Evolutionary conservation across 306 rosid species (phyloP).

Genomic region (Quillaja saponaria): DNA sequence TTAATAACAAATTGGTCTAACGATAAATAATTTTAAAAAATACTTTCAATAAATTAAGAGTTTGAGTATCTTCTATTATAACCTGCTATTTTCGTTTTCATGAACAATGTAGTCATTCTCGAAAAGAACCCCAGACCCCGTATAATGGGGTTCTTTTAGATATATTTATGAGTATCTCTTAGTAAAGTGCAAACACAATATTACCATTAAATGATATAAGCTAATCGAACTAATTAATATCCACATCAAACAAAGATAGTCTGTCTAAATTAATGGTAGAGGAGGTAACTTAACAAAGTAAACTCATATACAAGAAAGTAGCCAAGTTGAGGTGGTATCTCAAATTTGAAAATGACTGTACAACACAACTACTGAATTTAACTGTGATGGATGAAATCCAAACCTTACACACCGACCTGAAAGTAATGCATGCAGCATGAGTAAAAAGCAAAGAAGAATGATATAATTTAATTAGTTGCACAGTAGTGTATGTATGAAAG

Average conservation of each 20-base stretch:
- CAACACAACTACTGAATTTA: slow-evolving; percentile 31
- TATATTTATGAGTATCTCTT: too few relatives aligned
- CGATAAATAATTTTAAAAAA: too few relatives aligned
- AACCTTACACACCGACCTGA: slow-evolving; percentile 28
- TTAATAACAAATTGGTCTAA: too few relatives aligned
- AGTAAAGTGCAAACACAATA: too few relatives aligned
- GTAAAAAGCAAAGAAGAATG: slow-evolving; percentile 10
- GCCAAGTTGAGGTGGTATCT: slow-evolving; percentile 46
- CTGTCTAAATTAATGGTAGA: slow-evolving; percentile 37
- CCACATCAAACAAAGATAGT: slow-evolving; percentile 35
- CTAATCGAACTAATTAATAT: slow-evolving; percentile 31
- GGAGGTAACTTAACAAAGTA: slow-evolving; percentile 35
- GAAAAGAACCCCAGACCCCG: too few relatives aligned
- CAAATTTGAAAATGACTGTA: slow-evolving; percentile 41
- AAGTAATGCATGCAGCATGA: not conserved
- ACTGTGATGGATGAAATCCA: slow-evolving; percentile 31
- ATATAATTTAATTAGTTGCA: slow-evolving; percentile 20
- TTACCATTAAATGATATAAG: too few relatives aligned
- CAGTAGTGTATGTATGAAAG: not conserved
- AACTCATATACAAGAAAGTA: slow-evolving; percentile 30
- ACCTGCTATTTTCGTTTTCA: too few relatives aligned
- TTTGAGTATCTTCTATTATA: too few relatives aligned
- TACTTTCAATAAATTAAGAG: too few relatives aligned
- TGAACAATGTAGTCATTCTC: too few relatives aligned
- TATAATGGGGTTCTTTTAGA: too few relatives aligned